Base-by-base conservation (phyloP, 2,329 filamentous ascomycete species). In the Meredithiella fracta region DNA sequence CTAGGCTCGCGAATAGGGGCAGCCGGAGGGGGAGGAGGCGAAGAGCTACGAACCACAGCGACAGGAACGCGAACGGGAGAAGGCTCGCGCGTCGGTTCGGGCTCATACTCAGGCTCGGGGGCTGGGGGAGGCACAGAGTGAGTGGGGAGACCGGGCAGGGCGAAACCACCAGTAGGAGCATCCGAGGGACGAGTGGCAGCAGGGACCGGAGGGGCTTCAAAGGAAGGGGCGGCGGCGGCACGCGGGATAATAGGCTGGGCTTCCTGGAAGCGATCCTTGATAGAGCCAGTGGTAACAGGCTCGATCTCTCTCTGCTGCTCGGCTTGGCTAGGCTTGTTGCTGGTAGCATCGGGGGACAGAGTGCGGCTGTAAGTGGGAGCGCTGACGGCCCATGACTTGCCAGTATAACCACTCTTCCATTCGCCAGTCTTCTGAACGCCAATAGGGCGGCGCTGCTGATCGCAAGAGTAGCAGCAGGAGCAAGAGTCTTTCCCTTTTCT, bases 361-460 rank as follows among this genome's bases (percentile, higher is more conserved):
- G 80, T 80, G 56, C 82, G 82, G 17, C 83, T 83, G 55, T 82
- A 90, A 8, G 78, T 79, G 23, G 67, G 60, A 9, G 84, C 87
- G 63, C 89, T 80, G 29, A 96, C 88, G 2, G 89, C 72, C 91
- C 91, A 97, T 34, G 80, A 83, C 73, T 95, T 97, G 60, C 91
- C 91, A 51, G 75, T 73, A 66, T 96, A 96, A 17, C 87, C 85
- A 67, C 89, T 95, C 75, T 91, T 89, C 90, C 90, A 96, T 59
- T 87, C 82, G 59, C 85, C 88, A 64, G 85, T 94, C 65, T 76
- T 74, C 67, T 95, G 88, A 53, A 76, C 73, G 53, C 73, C 67
- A 31, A 88, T 70, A 0, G 81, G n/a, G 58, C 47, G 42, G 79
- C 69, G n/a, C 76, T 64, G 2, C 68, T 63, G 23, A 72, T 65